Evolutionary conservation across 495 filamentous ascomycete species (phyloP).

Genomic region (Xanthoparmelia taractica): DNA sequence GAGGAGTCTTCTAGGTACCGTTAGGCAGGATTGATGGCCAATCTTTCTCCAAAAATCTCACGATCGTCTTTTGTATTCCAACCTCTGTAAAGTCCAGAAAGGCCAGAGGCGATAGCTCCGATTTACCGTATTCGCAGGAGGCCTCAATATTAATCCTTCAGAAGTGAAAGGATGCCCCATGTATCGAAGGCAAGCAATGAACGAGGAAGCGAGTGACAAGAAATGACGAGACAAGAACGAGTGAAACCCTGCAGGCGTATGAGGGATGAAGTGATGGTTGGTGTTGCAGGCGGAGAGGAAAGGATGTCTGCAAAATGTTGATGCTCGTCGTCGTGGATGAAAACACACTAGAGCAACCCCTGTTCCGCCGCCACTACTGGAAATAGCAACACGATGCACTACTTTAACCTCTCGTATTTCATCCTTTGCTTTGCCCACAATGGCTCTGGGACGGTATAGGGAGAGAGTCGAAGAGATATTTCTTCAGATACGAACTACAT

Average conservation of each 20-base stretch:
- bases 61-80: neutral
- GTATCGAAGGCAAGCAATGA: neutral
- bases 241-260: neutral
- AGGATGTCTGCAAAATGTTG: neutral
- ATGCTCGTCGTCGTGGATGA: neutral
- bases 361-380: neutral
- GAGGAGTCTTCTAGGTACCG: neutral
- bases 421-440: neutral
- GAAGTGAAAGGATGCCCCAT: neutral
- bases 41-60: neutral
- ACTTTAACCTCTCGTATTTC: neutral
- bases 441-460: no score
- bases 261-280: neutral
- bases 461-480: no score
- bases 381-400: neutral
- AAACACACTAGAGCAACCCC: neutral
- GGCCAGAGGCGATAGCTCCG: neutral
- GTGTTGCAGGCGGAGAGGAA: neutral
- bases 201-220: neutral
- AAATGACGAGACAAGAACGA: neutral
- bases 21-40: neutral
- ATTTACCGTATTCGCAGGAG: neutral
- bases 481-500: no score
- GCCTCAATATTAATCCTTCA: neutral
- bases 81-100: neutral